phyloP scores from a whole-genome alignment of 2,329 filamentous ascomycete species.

The Ceratocystiopsis minuta region DNA sequence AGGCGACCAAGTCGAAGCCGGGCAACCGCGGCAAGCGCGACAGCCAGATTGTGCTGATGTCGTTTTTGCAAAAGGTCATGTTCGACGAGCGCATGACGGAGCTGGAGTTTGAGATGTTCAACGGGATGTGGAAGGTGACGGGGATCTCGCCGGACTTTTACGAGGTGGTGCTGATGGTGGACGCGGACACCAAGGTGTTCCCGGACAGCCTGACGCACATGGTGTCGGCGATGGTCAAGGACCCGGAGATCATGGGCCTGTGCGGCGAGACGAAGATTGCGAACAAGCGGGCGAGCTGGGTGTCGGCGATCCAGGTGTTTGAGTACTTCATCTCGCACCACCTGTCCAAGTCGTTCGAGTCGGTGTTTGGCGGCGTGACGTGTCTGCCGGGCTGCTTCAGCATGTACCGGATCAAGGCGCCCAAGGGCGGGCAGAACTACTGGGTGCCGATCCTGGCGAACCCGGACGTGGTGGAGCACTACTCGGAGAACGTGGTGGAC shows the following conservation, averaged over 20 bases:
- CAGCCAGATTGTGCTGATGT: slow-evolving; percentile 98
- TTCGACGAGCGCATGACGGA: slow-evolving; percentile 99
- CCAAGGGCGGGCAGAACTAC: slow-evolving; percentile 96
- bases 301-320: slow-evolving; percentile 96
- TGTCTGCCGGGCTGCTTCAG: slow-evolving; percentile 98
- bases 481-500: slow-evolving; percentile 97
- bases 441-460: slow-evolving; percentile 98
- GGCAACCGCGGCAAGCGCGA: slow-evolving; percentile 97
- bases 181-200: slow-evolving; percentile 98
- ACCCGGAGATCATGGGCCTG: slow-evolving; percentile 96
- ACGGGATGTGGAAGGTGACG: slow-evolving; percentile 95
- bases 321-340: slow-evolving; percentile 99
- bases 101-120: slow-evolving; percentile 98
- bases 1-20: slow-evolving; percentile 65
- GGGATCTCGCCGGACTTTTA: slow-evolving; percentile 97
- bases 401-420: slow-evolving; percentile 99
- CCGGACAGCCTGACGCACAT: slow-evolving; percentile 97
- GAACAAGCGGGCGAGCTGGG: slow-evolving; percentile 90
- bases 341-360: slow-evolving; percentile 91
- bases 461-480: slow-evolving; percentile 96
- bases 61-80: slow-evolving; percentile 99
- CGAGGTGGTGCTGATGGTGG: slow-evolving; percentile 95
- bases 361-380: slow-evolving; percentile 95
- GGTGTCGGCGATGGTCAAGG: slow-evolving; percentile 97
- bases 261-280: slow-evolving; percentile 99